Percentiles rank a stretch among this genome's conserved stretches.
Conservation (phyloP, 352 stramenopile genomes). For the Phytophthora pinifolia region DNA sequence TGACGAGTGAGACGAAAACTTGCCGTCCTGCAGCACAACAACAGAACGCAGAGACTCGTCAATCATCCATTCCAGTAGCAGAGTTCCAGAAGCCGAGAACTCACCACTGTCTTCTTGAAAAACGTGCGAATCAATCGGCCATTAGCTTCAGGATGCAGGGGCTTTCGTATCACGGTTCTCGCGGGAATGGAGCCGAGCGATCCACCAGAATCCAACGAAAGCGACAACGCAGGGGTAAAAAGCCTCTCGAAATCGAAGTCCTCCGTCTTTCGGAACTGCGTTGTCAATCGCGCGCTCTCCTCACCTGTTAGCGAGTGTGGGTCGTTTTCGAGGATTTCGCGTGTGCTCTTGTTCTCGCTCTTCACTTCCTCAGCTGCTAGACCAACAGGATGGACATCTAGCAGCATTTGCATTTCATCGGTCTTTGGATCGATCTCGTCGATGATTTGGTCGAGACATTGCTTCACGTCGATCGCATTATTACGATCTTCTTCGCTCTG, state of each 20-base stretch:
- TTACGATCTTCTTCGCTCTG: conserved; percentile 21
- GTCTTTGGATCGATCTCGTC: conserved; percentile 19
- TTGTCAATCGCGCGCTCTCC: conserved; percentile 19
- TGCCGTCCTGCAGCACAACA: conserved; percentile 25
- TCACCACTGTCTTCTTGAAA: conserved; percentile 16
- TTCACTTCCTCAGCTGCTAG: not conserved
- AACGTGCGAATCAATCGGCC: conserved; percentile 27
- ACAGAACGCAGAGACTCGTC: not conserved
- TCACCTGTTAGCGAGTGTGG: conserved; percentile 7
- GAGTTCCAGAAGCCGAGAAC: not conserved
- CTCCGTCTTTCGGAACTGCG: conserved; percentile 39
- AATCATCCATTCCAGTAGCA: not conserved
- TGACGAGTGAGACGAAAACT: conserved; percentile 51
- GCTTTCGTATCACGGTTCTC: conserved; percentile 1
- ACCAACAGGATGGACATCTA: not conserved
- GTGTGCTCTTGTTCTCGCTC: conserved; percentile 6
- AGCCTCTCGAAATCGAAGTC: conserved; percentile 54
- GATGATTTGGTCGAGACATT: conserved; percentile 27
- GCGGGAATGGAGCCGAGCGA: conserved; percentile 4
- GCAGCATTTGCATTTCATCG: conserved; percentile 11
- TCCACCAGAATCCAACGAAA: conserved; percentile 3
- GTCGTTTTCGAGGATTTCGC: not conserved
- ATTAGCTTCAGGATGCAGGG: conserved; percentile 15
- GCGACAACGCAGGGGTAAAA: conserved; percentile 40
- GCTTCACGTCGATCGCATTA: conserved; percentile 19